These are phyloP conservation scores for Senecio squalidus DNA, from an alignment of 140 eudicot species.

Conservation along the genomic window DNA sequence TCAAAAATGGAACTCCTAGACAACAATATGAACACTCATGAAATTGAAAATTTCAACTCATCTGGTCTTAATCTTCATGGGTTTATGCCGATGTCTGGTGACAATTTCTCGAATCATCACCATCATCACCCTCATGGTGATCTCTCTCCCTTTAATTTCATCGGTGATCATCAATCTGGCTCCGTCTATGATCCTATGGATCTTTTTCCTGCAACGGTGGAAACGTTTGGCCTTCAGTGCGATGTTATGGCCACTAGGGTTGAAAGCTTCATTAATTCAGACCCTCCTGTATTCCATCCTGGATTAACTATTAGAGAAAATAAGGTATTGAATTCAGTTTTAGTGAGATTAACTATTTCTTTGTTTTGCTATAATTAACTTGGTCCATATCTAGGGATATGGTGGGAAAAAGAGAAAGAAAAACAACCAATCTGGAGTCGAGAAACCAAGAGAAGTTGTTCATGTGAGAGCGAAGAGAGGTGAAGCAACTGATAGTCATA, in stretches of 20 bases:
- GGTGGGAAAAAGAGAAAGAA: conserved; percentile 75
- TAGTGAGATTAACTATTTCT: neutral
- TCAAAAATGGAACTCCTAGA: conserved; percentile 41
- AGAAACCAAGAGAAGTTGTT: conserved; percentile 76
- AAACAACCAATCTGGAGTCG: conserved; percentile 27
- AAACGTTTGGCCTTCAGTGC: conserved; percentile 7
- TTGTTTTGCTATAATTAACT: neutral
- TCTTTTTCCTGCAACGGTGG: conserved; percentile 31
- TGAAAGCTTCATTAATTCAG: conserved; percentile 28
- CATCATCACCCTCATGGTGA: conserved; percentile 19
- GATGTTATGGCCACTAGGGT: conserved; percentile 17
- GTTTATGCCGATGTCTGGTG: conserved; percentile 32
- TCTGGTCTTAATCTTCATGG: conserved; percentile 33
- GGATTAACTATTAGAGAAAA: conserved; percentile 28
- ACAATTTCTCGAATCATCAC: conserved; percentile 30
- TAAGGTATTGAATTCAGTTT: conserved; percentile 10
- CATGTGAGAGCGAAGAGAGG: conserved; percentile 99
- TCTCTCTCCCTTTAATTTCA: conserved; percentile 22
- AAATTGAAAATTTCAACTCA: conserved; percentile 31
- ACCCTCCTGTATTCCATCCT: conserved; percentile 27
- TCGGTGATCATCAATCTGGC: conserved; percentile 13
- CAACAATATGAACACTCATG: conserved; percentile 34
- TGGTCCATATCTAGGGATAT: conserved; percentile 26
- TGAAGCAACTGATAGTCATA: conserved; percentile 96
- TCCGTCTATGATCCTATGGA: conserved; percentile 33